Evolutionary conservation across 2,329 filamentous ascomycete species (phyloP).

Genomic region (Talaromyces atroroseus): DNA sequence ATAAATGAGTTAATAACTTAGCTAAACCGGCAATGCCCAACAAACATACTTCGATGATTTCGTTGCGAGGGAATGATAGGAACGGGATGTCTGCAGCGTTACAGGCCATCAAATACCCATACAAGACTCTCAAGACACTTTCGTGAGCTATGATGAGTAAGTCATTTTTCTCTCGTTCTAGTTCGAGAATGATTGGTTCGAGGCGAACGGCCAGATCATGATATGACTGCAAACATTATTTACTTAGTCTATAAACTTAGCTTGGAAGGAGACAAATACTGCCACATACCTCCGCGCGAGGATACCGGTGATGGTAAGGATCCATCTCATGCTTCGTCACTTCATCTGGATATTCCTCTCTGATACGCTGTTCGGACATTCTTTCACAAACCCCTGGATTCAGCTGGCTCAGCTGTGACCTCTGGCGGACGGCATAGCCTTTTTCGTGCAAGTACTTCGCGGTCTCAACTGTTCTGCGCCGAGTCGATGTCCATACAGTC

Average conservation of each 20-base stretch:
- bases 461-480: conserved; percentile 85
- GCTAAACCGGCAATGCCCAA: neutral
- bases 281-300: conserved; percentile 71
- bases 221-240: conserved; percentile 62
- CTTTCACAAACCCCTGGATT: conserved; percentile 96
- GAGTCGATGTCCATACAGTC: conserved; percentile 91
- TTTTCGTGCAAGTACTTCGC: conserved; percentile 70
- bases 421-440: conserved; percentile 81
- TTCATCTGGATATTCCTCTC: conserved; percentile 79
- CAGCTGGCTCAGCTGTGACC: conserved; percentile 94
- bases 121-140: conserved; percentile 91
- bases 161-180: conserved; percentile 94
- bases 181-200: conserved; percentile 93
- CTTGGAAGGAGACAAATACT: neutral
- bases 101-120: conserved; percentile 98
- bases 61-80: conserved; percentile 87
- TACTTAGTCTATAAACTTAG: conserved; percentile 3
- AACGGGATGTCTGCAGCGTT: conserved; percentile 90
- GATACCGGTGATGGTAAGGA: conserved; percentile 95
- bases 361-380: conserved; percentile 77
- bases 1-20: conserved; percentile 14
- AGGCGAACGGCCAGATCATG: conserved; percentile 97
- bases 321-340: conserved; percentile 88
- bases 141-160: conserved; percentile 98
- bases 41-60: conserved; percentile 76